phyloP scores from a whole-genome alignment of 345 rosid genomes.

The Gossypium mustelinum region DNA sequence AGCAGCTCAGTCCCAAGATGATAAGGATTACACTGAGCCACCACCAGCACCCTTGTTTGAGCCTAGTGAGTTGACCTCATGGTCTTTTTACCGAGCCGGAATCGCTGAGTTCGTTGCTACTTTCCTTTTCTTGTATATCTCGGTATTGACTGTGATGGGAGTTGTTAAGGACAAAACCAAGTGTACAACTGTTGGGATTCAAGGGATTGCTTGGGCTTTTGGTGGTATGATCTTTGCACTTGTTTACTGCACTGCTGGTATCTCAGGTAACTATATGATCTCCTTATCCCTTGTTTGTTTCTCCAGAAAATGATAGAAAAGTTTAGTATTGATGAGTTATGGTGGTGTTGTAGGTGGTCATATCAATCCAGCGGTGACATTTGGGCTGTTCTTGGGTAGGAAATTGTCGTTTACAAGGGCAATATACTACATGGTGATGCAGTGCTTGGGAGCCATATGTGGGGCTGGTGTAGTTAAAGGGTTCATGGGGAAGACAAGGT shows the following conservation, averaged over 20 bases:
- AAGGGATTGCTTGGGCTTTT: conserved; percentile 64
- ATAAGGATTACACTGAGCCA: conserved; percentile 45
- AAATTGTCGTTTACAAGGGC: conserved; percentile 50
- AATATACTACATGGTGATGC: conserved; percentile 46
- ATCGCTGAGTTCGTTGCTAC: conserved; percentile 53
- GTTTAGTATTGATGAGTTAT: too few species aligned
- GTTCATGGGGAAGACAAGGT: conserved; percentile 25
- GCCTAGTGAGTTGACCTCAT: conserved; percentile 32
- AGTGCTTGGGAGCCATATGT: conserved; percentile 52
- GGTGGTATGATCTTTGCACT: conserved; percentile 68
- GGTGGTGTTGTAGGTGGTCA: conserved; percentile 33
- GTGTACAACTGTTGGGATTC: conserved; percentile 50
- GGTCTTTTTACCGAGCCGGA: conserved; percentile 56
- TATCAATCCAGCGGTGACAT: conserved; percentile 46
- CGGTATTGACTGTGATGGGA: conserved; percentile 52
- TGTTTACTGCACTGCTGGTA: conserved; percentile 58
- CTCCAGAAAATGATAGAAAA: too few species aligned
- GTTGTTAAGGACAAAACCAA: conserved; percentile 23
- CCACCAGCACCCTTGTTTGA: conserved; percentile 49
- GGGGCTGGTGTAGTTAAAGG: conserved; percentile 60
- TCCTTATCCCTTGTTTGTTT: too few species aligned
- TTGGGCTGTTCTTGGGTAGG: conserved; percentile 51
- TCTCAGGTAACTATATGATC: conserved; percentile 32
- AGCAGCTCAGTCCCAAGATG: conserved; percentile 43
- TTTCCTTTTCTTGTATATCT: conserved; percentile 44